phyloP scores from a whole-genome alignment of 1,284 basidiomycete genomes.

The Rhodotorula glutinis region DNA sequence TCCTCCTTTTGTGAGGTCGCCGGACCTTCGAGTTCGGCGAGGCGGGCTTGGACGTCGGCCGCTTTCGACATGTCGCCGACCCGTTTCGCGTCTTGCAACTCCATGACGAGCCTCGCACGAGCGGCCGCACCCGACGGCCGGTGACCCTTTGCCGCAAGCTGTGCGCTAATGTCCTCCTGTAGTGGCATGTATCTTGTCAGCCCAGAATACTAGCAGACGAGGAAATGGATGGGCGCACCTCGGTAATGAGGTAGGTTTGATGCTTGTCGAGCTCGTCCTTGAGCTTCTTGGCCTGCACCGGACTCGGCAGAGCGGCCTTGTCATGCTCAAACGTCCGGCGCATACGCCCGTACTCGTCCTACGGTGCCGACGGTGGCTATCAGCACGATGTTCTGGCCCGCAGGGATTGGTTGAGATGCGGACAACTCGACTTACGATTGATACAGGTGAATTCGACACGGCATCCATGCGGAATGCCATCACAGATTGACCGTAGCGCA shows the following conservation, averaged over 20 bases:
- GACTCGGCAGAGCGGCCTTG: conserved; percentile 63
- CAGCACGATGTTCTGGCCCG: not conserved
- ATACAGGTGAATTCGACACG: conserved; percentile 68
- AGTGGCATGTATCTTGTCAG: too few relatives aligned
- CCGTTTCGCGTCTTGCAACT: conserved; percentile 25
- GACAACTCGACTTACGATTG: conserved; percentile 52
- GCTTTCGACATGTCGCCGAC: conserved; percentile 13
- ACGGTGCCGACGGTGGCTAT: conserved; percentile 7
- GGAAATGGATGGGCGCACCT: conserved; percentile 54
- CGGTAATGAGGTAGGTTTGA: conserved; percentile 64
- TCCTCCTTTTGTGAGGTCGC: conserved; percentile 35
- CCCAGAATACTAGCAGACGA: not conserved
- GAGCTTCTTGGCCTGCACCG: conserved; percentile 64
- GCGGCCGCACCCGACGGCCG: conserved; percentile 16
- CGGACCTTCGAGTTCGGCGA: conserved; percentile 24
- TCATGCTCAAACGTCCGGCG: conserved; percentile 56
- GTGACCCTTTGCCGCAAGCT: conserved; percentile 24
- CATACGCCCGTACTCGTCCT: conserved; percentile 74
- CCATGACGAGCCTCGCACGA: conserved; percentile 24
- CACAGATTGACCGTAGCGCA: conserved; percentile 65
- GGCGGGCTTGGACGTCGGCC: conserved; percentile 6
- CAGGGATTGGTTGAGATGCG: too few relatives aligned
- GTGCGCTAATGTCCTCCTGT: conserved; percentile 35
- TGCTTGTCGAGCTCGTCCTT: conserved; percentile 60
- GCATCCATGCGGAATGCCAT: conserved; percentile 69